These are phyloP conservation scores for Exophiala spinifera DNA, from an alignment of 2,329 filamentous ascomycete genomes.

Conservation along the genomic window DNA sequence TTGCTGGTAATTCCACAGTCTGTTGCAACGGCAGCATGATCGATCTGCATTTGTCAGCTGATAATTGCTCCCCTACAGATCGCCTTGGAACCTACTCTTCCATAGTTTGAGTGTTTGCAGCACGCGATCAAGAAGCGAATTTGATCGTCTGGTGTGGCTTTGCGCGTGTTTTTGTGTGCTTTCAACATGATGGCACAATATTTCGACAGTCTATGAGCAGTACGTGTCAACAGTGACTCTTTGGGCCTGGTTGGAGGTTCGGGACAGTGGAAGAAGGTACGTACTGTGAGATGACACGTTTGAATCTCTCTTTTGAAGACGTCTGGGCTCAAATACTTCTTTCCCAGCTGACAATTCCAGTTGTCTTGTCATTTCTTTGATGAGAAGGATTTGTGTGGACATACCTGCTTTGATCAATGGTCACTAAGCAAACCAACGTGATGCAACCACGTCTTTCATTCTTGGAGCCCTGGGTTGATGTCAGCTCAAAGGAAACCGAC, in stretches of 20 bases:
- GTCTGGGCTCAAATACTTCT: not conserved
- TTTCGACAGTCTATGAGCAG: no score
- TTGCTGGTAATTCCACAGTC: slow-evolving; percentile 63
- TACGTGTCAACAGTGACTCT: no score
- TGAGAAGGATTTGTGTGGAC: not conserved
- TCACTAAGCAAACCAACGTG: not conserved
- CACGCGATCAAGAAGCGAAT: slow-evolving; percentile 66
- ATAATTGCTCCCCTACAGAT: slow-evolving; percentile 2
- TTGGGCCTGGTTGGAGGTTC: no score
- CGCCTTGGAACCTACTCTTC: slow-evolving; percentile 50
- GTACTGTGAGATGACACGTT: no score
- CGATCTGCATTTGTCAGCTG: slow-evolving; percentile 47
- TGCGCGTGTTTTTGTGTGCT: slow-evolving; percentile 44
- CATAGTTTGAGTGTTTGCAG: slow-evolving; percentile 59
- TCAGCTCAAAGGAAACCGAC: not conserved
- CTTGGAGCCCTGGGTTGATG: not conserved
- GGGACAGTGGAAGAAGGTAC: no score
- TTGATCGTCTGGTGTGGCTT: slow-evolving; percentile 53
- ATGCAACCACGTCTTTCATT: not conserved
- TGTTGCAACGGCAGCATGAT: slow-evolving; percentile 62
- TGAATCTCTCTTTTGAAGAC: not conserved
- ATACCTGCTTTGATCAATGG: not conserved
- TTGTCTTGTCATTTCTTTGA: slow-evolving; percentile 9
- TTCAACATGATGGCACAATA: not conserved
- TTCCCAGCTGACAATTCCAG: no score